A percentile compares a stretch with the other conserved stretches of the same genome.
These are phyloP conservation scores for Tetrahymena borealis DNA, from an alignment of 73 alveolate species.

Conservation along the genomic window DNA sequence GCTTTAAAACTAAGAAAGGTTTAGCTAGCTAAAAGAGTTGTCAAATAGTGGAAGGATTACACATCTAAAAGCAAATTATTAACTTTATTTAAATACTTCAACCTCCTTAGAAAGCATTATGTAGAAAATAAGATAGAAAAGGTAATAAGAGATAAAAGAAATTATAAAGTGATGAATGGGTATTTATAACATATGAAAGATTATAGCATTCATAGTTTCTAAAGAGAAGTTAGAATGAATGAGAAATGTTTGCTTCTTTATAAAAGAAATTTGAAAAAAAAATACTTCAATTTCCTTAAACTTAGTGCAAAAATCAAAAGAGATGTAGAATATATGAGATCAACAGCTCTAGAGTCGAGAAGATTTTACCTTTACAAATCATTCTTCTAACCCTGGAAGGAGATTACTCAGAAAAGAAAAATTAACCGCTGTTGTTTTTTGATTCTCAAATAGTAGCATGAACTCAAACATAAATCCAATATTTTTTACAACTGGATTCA, in stretches of 20 bases:
- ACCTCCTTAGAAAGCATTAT: neutral
- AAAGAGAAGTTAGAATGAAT: neutral
- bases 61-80: neutral
- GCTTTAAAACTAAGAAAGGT: neutral
- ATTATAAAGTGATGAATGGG: neutral
- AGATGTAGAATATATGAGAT: neutral
- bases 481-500: neutral
- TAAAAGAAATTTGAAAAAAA: neutral
- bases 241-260: neutral
- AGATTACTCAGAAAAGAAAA: neutral
- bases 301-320: neutral
- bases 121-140: neutral
- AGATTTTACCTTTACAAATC: neutral
- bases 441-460: neutral
- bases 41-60: neutral
- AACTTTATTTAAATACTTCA: neutral
- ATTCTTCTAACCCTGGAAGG: neutral
- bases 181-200: neutral
- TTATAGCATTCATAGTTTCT: neutral
- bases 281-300: neutral
- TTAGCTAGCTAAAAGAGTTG: neutral
- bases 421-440: neutral
- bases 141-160: neutral
- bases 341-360: neutral
- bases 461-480: neutral